These are phyloP conservation scores for Xenoacremonium recifei DNA, from an alignment of 2,329 filamentous ascomycete species.

Conservation along the genomic window DNA sequence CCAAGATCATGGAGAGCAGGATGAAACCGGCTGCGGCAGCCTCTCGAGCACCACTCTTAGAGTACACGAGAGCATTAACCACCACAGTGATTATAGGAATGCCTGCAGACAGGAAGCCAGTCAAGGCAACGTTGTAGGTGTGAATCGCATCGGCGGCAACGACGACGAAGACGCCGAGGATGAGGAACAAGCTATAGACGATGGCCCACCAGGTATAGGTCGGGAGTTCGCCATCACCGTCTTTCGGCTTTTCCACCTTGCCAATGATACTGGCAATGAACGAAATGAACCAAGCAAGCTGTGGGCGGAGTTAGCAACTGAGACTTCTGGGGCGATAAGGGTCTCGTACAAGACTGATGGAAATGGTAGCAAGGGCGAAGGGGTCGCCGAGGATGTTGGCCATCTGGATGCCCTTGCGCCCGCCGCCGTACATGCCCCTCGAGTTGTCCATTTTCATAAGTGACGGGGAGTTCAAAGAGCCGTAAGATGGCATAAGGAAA, in stretches of 20 bases:
- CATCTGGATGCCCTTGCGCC: constrained; percentile 65
- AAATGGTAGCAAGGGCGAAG: constrained; percentile 91
- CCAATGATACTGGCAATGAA: constrained; percentile 85
- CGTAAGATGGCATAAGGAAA: constrained; percentile 71
- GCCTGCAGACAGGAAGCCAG: constrained; percentile 80
- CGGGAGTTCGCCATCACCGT: constrained; percentile 56
- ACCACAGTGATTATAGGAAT: constrained; percentile 83
- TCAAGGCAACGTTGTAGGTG: constrained; percentile 88
- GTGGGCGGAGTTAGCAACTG: constrained; percentile 21
- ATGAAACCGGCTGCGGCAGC: constrained; percentile 93
- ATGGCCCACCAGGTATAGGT: constrained; percentile 92
- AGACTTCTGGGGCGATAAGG: background rate
- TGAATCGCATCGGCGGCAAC: constrained; percentile 81
- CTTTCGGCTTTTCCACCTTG: constrained; percentile 43
- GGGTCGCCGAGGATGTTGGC: constrained; percentile 95
- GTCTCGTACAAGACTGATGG: constrained; percentile 78
- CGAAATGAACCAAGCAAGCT: constrained; percentile 95
- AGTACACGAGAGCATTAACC: constrained; percentile 84
- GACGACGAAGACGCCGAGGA: constrained; percentile 76
- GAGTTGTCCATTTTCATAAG: constrained; percentile 78
- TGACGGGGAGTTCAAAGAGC: constrained; percentile 70
- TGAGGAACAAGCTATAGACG: constrained; percentile 81
- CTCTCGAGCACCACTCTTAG: constrained; percentile 68
- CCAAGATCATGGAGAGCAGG: constrained; percentile 86
- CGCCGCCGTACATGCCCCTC: constrained; percentile 50